Evolutionary conservation across 345 rosid species (phyloP), one percentile per base, ranked within the genome.

Genomic region (Lumnitzera littorea): DNA sequence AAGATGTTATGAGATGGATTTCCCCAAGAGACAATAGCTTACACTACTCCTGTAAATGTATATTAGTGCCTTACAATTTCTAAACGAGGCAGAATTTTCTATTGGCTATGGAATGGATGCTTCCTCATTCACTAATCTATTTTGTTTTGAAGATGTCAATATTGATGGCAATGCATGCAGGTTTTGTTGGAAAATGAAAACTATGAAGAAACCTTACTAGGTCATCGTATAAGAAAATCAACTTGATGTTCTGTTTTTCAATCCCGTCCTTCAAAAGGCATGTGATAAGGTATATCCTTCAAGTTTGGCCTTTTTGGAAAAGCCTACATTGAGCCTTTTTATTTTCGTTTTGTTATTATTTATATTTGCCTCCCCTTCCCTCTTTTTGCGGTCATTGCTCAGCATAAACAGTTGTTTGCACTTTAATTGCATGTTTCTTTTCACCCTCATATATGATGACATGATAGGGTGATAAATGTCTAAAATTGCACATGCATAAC

Each of bases 1-100:
- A 36, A 84, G 89, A 89, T 87, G 96, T 23, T 85, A 66, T 94
- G 96, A 20, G 80, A 75, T 50, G 96, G 98, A 47, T 87, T 65
- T 75, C 46, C 53, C 43, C 94, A 84, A 27, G 31, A 55, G 25
- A 62, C 57, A n/a, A 23, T 60, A 29, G 74, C 83, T 50, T 87
- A 76, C 61, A 83, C 88, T 50, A 57, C 74, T 64, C 77, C 87
- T 58, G 66, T 76, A 63, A 92, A 89, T 94, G 94, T 84, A 76
- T n/a, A 11, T 16, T 46, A 23, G 51, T 11, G 20, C 46, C 20
- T 23, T 15, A 8, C 47, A 41, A n/a, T 54, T 24, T n/a, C 49
- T 46, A 51, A 58, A 57, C 36, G 14, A 0, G 47, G 25, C n/a
- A 24, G n/a, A 13, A 23, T 12, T 36, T 50, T 16, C 13, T 12